Percentiles rank a stretch among this genome's conserved stretches.
phyloP scores from a whole-genome alignment of 2,329 filamentous ascomycete genomes.

The Calonectria honghensis region DNA sequence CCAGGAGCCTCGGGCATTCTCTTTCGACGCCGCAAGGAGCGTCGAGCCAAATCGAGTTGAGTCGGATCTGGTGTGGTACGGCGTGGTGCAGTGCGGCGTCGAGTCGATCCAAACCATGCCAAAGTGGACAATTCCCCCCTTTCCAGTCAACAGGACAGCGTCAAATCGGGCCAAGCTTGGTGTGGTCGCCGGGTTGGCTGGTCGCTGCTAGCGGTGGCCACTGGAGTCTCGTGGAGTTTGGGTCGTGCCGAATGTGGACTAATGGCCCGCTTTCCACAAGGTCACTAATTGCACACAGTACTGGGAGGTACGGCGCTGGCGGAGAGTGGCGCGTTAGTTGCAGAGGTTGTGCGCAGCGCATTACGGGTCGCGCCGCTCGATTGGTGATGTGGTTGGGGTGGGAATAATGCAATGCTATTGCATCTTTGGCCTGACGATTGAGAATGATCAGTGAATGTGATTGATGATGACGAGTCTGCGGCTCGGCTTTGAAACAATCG shows the following conservation, averaged over 20 bases:
- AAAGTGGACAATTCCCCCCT: slow-evolving; percentile 54
- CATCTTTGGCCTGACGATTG: background rate
- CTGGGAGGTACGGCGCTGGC: slow-evolving; percentile 30
- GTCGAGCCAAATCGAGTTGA: slow-evolving; percentile 47
- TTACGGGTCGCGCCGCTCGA: slow-evolving; percentile 36
- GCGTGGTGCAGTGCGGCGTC: slow-evolving; percentile 36
- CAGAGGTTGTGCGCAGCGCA: slow-evolving; percentile 35
- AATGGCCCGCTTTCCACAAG: slow-evolving; percentile 41
- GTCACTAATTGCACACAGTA: slow-evolving; percentile 33
- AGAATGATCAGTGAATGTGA: background rate
- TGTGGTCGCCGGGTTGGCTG: slow-evolving; percentile 44
- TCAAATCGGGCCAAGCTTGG: slow-evolving; percentile 45
- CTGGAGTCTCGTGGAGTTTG: slow-evolving; percentile 44
- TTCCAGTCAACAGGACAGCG: slow-evolving; percentile 47
- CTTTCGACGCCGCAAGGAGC: slow-evolving; percentile 43
- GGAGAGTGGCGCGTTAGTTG: slow-evolving; percentile 30
- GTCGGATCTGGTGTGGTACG: slow-evolving; percentile 48
- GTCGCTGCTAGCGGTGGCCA: slow-evolving; percentile 39
- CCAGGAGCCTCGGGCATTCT: slow-evolving; percentile 55
- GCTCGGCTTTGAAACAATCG: slow-evolving; percentile 35
- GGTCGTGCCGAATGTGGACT: slow-evolving; percentile 41
- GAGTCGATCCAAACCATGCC: slow-evolving; percentile 47
- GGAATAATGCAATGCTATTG: slow-evolving; percentile 14
- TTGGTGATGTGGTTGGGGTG: slow-evolving; percentile 27
- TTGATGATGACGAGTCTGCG: slow-evolving; percentile 35